Conservation (phyloP, 164 flowering plant species). For the Aristolochia fimbriata region DNA sequence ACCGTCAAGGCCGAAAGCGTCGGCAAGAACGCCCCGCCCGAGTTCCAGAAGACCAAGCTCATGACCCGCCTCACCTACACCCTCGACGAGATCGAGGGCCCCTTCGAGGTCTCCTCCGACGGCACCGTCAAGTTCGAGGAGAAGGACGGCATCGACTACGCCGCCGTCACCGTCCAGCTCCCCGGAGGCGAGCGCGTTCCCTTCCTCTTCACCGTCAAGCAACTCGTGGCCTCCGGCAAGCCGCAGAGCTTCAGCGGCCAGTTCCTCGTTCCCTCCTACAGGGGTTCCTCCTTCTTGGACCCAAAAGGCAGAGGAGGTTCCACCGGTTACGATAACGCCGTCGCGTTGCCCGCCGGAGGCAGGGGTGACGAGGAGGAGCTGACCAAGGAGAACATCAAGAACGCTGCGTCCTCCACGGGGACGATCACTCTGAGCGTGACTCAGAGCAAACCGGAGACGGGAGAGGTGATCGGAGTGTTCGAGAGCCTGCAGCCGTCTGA, state of each 20-base stretch:
- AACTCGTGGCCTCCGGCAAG: constrained; percentile 84
- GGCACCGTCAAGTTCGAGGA: constrained; percentile 83
- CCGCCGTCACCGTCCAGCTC: constrained; percentile 93
- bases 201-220: constrained; percentile 86
- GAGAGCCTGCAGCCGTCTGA: constrained; percentile 95
- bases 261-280: constrained; percentile 84
- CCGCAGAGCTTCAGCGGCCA: constrained; percentile 71
- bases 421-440: constrained; percentile 73
- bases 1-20: constrained; percentile 89
- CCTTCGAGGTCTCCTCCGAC: constrained; percentile 73
- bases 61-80: constrained; percentile 98
- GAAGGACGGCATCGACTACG: constrained; percentile 93
- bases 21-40: constrained; percentile 75
- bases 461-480: constrained; percentile 88
- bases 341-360: constrained; percentile 96
- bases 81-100: constrained; percentile 94
- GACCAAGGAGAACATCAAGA: constrained; percentile 72
- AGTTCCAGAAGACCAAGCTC: constrained; percentile 93
- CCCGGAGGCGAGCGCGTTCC: constrained; percentile 98
- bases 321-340: constrained; percentile 85
- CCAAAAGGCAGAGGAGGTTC: constrained; percentile 99
- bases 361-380: constrained; percentile 99
- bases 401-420: constrained; percentile 52
- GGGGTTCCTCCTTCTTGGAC: constrained; percentile 94
- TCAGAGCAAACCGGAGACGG: constrained; percentile 75